Percentiles rank a stretch among this genome's conserved stretches.
These are phyloP conservation scores for Scalesia atractyloides DNA, from an alignment of 129 eudicot species.

Conservation along the genomic window DNA sequence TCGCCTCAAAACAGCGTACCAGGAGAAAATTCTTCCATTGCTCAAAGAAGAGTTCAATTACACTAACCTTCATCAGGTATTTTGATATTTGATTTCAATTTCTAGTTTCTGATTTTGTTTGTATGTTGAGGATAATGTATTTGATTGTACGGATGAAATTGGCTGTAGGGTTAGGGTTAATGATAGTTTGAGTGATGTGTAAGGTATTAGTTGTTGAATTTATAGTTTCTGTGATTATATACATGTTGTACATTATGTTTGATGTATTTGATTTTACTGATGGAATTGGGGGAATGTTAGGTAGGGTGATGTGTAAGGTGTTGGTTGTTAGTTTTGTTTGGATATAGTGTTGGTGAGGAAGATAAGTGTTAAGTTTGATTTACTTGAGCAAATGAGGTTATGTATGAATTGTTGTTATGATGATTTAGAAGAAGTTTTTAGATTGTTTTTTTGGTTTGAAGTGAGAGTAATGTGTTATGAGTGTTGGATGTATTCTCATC, in stretches of 20 bases:
- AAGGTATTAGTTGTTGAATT: not conserved
- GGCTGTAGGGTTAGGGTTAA: conserved; percentile 1
- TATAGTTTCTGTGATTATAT: too few species aligned
- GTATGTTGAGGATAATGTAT: not conserved
- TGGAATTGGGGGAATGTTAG: conserved; percentile 2
- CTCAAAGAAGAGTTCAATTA: conserved; percentile 82
- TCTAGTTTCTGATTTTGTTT: conserved; percentile 6
- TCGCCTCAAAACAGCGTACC: conserved; percentile 66
- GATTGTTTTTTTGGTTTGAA: not conserved
- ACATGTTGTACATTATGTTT: too few species aligned
- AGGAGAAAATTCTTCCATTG: conserved; percentile 73
- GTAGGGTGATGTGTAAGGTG: not conserved
- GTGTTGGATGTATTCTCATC: too few species aligned
- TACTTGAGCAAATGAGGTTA: not conserved
- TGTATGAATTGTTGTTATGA: not conserved
- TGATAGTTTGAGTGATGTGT: conserved; percentile 3
- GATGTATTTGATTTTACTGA: not conserved
- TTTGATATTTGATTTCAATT: not conserved
- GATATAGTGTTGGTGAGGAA: conserved; percentile 10
- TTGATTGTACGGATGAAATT: conserved; percentile 6
- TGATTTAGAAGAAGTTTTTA: not conserved
- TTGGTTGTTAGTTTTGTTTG: not conserved
- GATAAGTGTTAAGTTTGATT: not conserved
- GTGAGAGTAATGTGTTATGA: not conserved
- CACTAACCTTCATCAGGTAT: conserved; percentile 84